phyloP scores from a whole-genome alignment of 2,329 filamentous ascomycete species.

The Fusarium pilosicola region DNA sequence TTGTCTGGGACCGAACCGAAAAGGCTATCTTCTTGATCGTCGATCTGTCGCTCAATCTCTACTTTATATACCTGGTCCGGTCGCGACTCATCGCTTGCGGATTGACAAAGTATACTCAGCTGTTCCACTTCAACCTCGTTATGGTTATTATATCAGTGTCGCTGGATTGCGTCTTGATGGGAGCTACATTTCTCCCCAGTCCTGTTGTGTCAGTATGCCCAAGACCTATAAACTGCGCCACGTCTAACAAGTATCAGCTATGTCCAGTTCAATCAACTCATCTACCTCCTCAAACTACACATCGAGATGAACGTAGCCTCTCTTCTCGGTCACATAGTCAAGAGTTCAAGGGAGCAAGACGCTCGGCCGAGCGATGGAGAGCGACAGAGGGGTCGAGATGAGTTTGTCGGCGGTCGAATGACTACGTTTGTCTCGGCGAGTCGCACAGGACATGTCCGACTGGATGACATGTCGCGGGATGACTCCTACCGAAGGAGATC shows the following conservation, averaged over 20 bases:
- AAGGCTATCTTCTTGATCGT: constrained; percentile 26
- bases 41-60: constrained; percentile 27
- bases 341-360: constrained; percentile 6
- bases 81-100: constrained; percentile 20
- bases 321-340: constrained; percentile 28
- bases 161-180: constrained; percentile 28
- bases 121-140: constrained; percentile 26
- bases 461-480: not conserved
- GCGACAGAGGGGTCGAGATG: not conserved
- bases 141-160: constrained; percentile 27
- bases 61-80: constrained; percentile 31
- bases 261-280: constrained; percentile 30
- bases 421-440: constrained; percentile 25
- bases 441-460: constrained; percentile 22
- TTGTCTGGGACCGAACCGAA: constrained; percentile 33
- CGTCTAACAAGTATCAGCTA: constrained; percentile 13
- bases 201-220: constrained; percentile 19
- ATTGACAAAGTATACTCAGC: constrained; percentile 20
- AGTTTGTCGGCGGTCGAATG: constrained; percentile 5
- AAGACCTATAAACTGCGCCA: not conserved
- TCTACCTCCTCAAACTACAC: constrained; percentile 30
- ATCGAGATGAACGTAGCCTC: constrained; percentile 30
- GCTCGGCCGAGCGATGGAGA: not conserved
- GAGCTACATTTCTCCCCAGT: constrained; percentile 28
- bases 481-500: not conserved